phyloP scores from a whole-genome alignment of 1,284 basidiomycete species.

The Cryptococcus hybrid region DNA sequence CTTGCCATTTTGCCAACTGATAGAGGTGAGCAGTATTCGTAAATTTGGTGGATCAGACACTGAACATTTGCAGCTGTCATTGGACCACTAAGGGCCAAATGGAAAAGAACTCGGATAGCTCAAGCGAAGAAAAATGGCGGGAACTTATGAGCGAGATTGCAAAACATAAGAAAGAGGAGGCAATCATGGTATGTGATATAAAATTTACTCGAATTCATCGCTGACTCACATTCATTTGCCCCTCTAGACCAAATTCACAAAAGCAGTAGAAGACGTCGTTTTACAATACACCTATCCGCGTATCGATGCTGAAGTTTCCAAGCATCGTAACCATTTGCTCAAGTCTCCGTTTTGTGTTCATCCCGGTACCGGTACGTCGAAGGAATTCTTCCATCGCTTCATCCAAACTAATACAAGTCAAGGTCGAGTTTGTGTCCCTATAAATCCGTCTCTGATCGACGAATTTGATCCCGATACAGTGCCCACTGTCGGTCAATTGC shows the following conservation, averaged over 20 bases:
- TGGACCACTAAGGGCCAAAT: slow-evolving; percentile 58
- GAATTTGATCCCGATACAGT: slow-evolving; percentile 81
- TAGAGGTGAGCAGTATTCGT: slow-evolving; percentile 42
- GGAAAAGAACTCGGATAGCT: slow-evolving; percentile 58
- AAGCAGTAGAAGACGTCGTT: slow-evolving; percentile 77
- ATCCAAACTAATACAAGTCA: not conserved
- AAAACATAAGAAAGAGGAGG: slow-evolving; percentile 36
- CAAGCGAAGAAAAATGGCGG: slow-evolving; percentile 69
- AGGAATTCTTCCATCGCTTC: not conserved
- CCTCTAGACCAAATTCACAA: slow-evolving; percentile 30
- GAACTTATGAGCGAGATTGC: slow-evolving; percentile 55
- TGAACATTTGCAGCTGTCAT: slow-evolving; percentile 44
- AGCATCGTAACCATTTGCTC: slow-evolving; percentile 95
- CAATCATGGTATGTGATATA: not conserved
- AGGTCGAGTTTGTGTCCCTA: slow-evolving; percentile 91
- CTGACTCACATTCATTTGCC: not conserved
- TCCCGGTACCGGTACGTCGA: slow-evolving; percentile 68
- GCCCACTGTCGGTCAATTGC: slow-evolving; percentile 79
- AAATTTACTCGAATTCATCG: not conserved
- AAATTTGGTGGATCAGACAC: not conserved
- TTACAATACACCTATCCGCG: slow-evolving; percentile 96
- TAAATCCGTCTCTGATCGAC: slow-evolving; percentile 75
- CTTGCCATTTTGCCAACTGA: slow-evolving; percentile 71
- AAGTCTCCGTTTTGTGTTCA: slow-evolving; percentile 98
- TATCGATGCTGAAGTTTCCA: slow-evolving; percentile 94